Conservation (phyloP, 2,329 filamentous ascomycete genomes). For the Fusarium nanum region DNA sequence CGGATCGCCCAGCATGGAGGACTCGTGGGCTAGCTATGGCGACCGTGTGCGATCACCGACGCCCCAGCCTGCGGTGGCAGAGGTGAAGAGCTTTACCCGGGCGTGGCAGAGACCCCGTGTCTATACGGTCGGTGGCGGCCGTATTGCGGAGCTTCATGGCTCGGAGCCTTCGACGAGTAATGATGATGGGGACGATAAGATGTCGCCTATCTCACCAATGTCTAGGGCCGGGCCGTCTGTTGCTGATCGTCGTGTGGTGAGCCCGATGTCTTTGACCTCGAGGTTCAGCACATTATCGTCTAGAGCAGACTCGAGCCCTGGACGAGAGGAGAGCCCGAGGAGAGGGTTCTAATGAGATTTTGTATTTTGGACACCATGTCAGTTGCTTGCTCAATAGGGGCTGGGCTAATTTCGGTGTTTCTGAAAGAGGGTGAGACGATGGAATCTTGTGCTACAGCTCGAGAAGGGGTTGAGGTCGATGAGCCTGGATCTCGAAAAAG, state of each 20-base stretch:
- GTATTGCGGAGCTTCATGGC: slow-evolving; percentile 13
- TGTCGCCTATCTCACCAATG: slow-evolving; percentile 15
- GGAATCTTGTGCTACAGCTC: slow-evolving; percentile 22
- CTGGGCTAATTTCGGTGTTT: slow-evolving; percentile 24
- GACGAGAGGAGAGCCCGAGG: neutral
- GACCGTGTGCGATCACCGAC: slow-evolving; percentile 41
- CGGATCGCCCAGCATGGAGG: slow-evolving; percentile 5
- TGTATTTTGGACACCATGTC: neutral
- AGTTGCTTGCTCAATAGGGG: slow-evolving; percentile 1
- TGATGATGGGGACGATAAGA: neutral
- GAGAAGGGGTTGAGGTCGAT: neutral
- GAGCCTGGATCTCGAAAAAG: neutral
- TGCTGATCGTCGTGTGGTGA: slow-evolving; percentile 1
- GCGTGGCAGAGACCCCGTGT: slow-evolving; percentile 40
- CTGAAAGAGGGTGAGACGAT: slow-evolving; percentile 12
- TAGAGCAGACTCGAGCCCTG: neutral
- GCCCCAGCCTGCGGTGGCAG: slow-evolving; percentile 43
- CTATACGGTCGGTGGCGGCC: slow-evolving; percentile 35
- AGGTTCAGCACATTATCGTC: slow-evolving; percentile 22
- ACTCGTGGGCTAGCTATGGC: slow-evolving; percentile 34
- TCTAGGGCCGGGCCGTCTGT: slow-evolving; percentile 6
- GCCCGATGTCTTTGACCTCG: slow-evolving; percentile 20
- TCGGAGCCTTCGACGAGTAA: neutral
- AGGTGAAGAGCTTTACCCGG: slow-evolving; percentile 40
- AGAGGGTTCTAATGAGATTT: neutral